Evolutionary conservation across 805 yeast species (phyloP).

Genomic region (Ogataea siamensis): DNA sequence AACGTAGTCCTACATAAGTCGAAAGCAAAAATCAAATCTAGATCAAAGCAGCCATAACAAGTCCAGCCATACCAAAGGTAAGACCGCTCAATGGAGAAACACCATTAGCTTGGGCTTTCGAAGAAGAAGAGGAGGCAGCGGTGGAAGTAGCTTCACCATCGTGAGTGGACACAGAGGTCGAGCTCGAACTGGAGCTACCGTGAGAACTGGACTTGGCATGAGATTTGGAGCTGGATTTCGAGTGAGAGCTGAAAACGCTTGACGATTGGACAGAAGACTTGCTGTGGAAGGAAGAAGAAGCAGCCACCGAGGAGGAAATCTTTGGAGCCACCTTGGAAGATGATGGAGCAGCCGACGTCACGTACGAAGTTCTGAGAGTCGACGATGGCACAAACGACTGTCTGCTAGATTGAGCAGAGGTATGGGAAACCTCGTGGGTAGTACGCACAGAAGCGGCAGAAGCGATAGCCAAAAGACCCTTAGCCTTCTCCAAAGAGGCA

Average conservation of each 20-base stretch:
- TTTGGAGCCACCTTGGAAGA: conserved; percentile 9
- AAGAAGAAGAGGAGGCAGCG: conserved; percentile 27
- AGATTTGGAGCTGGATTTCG: conserved; percentile 3
- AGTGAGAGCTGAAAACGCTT: conserved; percentile 2
- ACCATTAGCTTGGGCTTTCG: conserved; percentile 34
- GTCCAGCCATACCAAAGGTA: conserved; percentile 36
- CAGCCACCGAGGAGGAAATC: conserved; percentile 2
- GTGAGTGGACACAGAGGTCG: conserved; percentile 11
- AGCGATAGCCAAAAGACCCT: conserved; percentile 24
- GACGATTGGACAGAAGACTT: conserved; percentile 9
- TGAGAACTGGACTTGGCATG: conserved; percentile 2
- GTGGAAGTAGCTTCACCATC: conserved; percentile 14
- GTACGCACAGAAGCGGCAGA: conserved; percentile 26
- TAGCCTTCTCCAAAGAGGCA: conserved; percentile 15
- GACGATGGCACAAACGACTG: conserved; percentile 32
- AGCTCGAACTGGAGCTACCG: conserved; percentile 6
- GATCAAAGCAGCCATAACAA: conserved; percentile 37
- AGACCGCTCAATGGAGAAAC: conserved; percentile 32
- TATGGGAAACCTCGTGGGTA: conserved; percentile 22
- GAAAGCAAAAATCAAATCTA: conserved; percentile 19
- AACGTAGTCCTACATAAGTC: conserved; percentile 8
- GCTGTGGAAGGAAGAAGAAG: conserved; percentile 7
- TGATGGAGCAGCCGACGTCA: conserved; percentile 19
- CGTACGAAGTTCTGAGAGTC: conserved; percentile 38
- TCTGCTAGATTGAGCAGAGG: conserved; percentile 24